Evolutionary conservation across 2,329 filamentous ascomycete species (phyloP).

Genomic region (Karstenula rhodostoma): DNA sequence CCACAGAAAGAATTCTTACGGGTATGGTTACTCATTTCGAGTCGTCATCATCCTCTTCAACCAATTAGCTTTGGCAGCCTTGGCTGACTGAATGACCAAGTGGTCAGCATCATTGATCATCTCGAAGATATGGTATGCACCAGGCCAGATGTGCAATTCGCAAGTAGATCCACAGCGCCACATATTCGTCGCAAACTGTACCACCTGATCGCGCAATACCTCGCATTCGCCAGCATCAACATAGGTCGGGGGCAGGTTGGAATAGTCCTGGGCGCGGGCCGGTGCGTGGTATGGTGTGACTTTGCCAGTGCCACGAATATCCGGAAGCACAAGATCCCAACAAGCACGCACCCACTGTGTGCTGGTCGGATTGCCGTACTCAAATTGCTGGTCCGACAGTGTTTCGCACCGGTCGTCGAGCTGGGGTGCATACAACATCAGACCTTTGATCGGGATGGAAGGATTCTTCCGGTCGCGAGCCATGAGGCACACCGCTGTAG

Average conservation of each 20-base stretch:
- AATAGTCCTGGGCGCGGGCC: slow-evolving; percentile 22
- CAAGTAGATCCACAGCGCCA: slow-evolving; percentile 30
- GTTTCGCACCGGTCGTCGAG: slow-evolving; percentile 26
- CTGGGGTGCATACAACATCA: slow-evolving; percentile 24
- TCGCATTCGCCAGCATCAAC: slow-evolving; percentile 32
- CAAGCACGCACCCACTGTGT: slow-evolving; percentile 14
- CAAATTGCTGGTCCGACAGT: slow-evolving; percentile 26
- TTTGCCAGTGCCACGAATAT: slow-evolving; percentile 17
- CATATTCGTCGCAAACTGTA: slow-evolving; percentile 25
- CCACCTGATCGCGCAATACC: slow-evolving; percentile 28
- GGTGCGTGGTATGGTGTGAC: slow-evolving; percentile 25
- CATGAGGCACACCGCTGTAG: slow-evolving; percentile 26
- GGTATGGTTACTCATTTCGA: no score
- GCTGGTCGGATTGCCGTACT: slow-evolving; percentile 25
- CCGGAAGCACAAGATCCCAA: slow-evolving; percentile 24
- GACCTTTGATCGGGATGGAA: slow-evolving; percentile 22
- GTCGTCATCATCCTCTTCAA: slow-evolving; percentile 18
- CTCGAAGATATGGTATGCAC: slow-evolving; percentile 25
- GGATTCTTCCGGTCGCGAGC: slow-evolving; percentile 22
- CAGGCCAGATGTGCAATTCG: slow-evolving; percentile 30
- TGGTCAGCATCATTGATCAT: slow-evolving; percentile 20
- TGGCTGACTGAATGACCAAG: slow-evolving; percentile 18
- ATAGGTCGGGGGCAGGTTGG: slow-evolving; percentile 25
- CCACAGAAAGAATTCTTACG: no score
- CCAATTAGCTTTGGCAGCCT: slow-evolving; percentile 16